Conservation (phyloP, 1,284 basidiomycete species). For the Bothia castanella region DNA sequence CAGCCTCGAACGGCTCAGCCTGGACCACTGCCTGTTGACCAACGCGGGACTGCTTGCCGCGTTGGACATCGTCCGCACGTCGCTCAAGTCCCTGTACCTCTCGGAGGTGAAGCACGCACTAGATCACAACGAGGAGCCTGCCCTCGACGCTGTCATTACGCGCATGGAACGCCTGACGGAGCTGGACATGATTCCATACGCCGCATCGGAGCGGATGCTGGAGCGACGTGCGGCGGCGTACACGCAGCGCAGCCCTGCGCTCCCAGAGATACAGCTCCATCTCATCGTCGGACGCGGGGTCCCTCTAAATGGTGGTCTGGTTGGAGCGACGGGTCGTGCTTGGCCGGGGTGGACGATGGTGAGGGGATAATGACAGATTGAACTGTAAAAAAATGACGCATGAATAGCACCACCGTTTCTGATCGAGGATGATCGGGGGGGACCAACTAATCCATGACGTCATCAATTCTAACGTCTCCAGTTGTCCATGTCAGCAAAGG, state of each 20-base stretch:
- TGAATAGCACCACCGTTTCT: too few relatives aligned
- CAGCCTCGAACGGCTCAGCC: conserved; percentile 4
- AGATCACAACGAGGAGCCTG: background rate
- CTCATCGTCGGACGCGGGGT: background rate
- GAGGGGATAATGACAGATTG: background rate
- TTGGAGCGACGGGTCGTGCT: background rate
- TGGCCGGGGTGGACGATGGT: conserved; percentile 7
- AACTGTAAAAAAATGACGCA: background rate
- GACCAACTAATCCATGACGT: conserved; percentile 3
- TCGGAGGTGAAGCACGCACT: rapidly evolving
- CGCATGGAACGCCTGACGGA: conserved; percentile 6
- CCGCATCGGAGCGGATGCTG: conserved; percentile 14
- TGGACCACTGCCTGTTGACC: background rate
- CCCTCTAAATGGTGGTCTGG: background rate
- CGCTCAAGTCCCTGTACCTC: background rate
- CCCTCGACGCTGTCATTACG: conserved; percentile 7
- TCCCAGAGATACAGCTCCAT: background rate
- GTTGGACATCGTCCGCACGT: background rate
- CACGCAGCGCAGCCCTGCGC: background rate
- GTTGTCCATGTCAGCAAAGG: conserved; percentile 1
- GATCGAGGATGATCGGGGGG: too few relatives aligned
- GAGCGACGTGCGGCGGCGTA: conserved; percentile 1
- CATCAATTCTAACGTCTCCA: background rate
- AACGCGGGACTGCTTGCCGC: conserved; percentile 1
- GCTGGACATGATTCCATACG: background rate